Base-by-base conservation (phyloP, 768 basidiomycete genomes). In the Boletus fagicola region DNA sequence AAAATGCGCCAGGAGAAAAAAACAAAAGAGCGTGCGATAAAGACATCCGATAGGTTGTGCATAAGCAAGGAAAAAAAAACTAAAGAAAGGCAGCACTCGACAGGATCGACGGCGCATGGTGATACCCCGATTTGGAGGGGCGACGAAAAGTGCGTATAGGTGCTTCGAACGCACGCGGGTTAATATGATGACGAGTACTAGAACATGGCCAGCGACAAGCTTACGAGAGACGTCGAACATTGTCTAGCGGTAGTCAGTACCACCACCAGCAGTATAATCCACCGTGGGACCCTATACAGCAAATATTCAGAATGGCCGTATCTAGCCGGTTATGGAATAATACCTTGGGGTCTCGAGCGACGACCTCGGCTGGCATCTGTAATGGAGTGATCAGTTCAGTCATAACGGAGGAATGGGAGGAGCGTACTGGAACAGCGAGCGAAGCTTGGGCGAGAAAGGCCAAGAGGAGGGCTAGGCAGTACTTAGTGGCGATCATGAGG, bases 401-500 rank as follows among this genome's bases (percentile, higher is more conserved):
- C 11, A 54, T 22, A 15, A 33, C 15, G 5, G 7, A n/a, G 22
- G 22, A 22, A 3, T 18, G 35, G 13, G 30, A 20, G 38, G 38
- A 36, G 42, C 62, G 24, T 31, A 72, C 70, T 2, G 70, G 70
- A 18, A 46, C 1, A 5, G 70, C 66, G 10, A 68, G 13, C 1
- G 70, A 65, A 22, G 65, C 7, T 13, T 61, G 68, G 28, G 57
- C 16, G 16, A 70, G 33, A 40, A 56, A 61, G n/a, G 57, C 54
- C 24, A 70, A 45, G 38, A 70, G 33, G 56, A 70, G 11, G 9
- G 54, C 57, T 13, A 68, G 28, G 40, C 54, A 64, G 43, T 44
- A 68, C 39, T 62, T 72, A 35, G 59, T 0, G n/a, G 56, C 6
- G 52, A 63, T 18, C 68, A 70, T 72, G 54, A 39, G 60, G 49